A percentile compares a stretch with the other conserved stretches of the same genome.
Conservation (phyloP, 163 green algal species). For the Chlorella variabilis region DNA sequence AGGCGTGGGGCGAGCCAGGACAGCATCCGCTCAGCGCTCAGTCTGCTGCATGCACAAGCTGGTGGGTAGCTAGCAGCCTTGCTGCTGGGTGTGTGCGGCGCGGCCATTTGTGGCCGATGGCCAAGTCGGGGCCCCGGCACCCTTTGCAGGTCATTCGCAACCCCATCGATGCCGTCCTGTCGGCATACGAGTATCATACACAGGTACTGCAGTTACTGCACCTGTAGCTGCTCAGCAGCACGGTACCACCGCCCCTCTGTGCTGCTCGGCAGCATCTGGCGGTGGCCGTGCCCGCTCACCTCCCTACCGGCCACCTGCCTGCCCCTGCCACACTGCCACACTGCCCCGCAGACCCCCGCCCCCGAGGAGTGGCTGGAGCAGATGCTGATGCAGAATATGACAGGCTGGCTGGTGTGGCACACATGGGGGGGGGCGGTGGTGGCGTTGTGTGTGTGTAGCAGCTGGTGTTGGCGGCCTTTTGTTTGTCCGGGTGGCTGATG, state of each 20-base stretch:
- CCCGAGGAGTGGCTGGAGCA: slow-evolving; percentile 28
- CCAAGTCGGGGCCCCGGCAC: too few species aligned
- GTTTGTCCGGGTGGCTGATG: too few species aligned
- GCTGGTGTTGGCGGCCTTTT: too few species aligned
- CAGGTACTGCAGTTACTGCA: neutral
- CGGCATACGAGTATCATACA: slow-evolving; percentile 30
- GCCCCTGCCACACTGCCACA: neutral
- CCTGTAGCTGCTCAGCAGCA: neutral
- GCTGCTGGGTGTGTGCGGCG: too few species aligned
- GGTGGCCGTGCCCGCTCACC: too few species aligned
- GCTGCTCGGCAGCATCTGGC: too few species aligned
- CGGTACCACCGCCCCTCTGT: too few species aligned
- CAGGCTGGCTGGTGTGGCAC: slow-evolving; percentile 5
- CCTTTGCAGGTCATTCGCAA: slow-evolving; percentile 10
- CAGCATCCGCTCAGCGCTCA: too few species aligned
- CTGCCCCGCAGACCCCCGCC: neutral
- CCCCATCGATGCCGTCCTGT: slow-evolving; percentile 13
- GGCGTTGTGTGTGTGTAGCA: too few species aligned
- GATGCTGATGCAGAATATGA: slow-evolving; percentile 7
- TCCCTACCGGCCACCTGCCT: too few species aligned
- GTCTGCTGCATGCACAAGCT: neutral
- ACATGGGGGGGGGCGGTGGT: neutral
- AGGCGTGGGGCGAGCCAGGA: too few species aligned
- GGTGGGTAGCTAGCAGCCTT: neutral
- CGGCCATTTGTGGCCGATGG: too few species aligned